phyloP scores from a whole-genome alignment of 83 land plant species.

The Diphasiastrum complanatum region DNA sequence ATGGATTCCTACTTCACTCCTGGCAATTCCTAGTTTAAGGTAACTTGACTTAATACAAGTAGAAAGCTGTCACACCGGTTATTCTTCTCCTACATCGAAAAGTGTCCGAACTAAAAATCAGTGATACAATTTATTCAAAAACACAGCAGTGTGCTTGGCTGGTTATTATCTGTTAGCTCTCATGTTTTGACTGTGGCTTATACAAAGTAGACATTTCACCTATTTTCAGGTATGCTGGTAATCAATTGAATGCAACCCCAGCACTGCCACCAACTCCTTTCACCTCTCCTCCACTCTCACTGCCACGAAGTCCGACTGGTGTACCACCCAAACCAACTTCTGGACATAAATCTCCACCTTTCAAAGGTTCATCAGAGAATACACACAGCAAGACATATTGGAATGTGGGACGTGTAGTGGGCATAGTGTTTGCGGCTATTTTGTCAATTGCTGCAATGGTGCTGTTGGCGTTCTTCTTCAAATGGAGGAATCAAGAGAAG shows the following conservation, averaged over 20 bases:
- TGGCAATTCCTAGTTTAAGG: not conserved
- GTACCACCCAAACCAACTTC: not conserved
- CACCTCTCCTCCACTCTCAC: not conserved
- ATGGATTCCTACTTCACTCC: constrained; percentile 19
- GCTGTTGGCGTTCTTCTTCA: no score
- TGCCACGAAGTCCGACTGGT: not conserved
- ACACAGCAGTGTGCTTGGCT: not conserved
- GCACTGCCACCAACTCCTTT: constrained; percentile 20
- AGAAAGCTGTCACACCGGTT: not conserved
- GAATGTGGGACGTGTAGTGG: no score
- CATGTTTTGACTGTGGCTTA: not conserved
- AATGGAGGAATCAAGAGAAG: no score
- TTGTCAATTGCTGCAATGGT: no score
- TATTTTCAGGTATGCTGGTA: constrained; percentile 7
- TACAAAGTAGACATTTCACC: not conserved
- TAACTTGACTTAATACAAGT: constrained; percentile 1
- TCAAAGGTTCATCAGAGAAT: no score
- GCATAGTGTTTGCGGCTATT: no score
- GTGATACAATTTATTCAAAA: not conserved
- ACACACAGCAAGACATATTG: no score
- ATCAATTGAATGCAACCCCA: constrained; percentile 9
- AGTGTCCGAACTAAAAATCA: not conserved
- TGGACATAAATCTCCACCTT: not conserved
- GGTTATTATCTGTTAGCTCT: not conserved
- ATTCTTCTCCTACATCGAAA: not conserved